Percentiles rank a stretch among this genome's conserved stretches.
phyloP scores from a whole-genome alignment of 2,329 filamentous ascomycete genomes.

The Cylindrodendrum hubeiense region DNA sequence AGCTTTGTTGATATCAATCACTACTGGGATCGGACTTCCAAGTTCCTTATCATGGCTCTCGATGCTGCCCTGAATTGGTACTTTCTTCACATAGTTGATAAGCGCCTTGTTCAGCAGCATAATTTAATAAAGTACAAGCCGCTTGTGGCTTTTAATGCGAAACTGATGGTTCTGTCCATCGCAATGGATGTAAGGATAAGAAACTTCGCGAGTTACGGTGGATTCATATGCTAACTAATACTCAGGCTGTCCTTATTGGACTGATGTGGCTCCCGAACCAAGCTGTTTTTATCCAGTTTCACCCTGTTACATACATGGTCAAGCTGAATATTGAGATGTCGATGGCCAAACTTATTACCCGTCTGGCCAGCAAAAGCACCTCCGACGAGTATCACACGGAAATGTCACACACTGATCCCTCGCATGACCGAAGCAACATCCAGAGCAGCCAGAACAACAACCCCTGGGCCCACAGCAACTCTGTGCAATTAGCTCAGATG shows the following conservation, averaged over 20 bases:
- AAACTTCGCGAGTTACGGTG: neutral
- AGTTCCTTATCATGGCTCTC: constrained; percentile 63
- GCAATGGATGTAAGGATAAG: constrained; percentile 58
- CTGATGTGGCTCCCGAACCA: constrained; percentile 51
- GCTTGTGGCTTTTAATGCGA: constrained; percentile 63
- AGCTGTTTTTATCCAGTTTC: constrained; percentile 61
- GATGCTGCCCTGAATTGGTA: constrained; percentile 65
- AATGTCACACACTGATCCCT: constrained; percentile 32
- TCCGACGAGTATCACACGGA: constrained; percentile 37
- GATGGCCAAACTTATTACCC: constrained; percentile 64
- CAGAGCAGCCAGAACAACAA: constrained; percentile 7
- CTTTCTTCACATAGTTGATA: constrained; percentile 61
- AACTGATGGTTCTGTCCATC: constrained; percentile 62
- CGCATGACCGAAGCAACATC: constrained; percentile 10
- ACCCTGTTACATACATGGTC: constrained; percentile 64
- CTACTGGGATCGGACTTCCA: constrained; percentile 66
- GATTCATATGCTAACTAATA: fast-evolving
- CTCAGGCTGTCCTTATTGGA: constrained; percentile 44
- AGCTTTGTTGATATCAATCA: constrained; percentile 58
- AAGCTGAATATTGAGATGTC: constrained; percentile 54
- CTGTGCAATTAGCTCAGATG: constrained; percentile 31
- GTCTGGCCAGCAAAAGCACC: constrained; percentile 26
- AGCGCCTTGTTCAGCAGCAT: constrained; percentile 59
- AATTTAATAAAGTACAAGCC: constrained; percentile 64
- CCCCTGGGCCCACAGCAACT: constrained; percentile 29